Evolutionary conservation across 257 asterid species (phyloP).

Genomic region (Echites panduratus): DNA sequence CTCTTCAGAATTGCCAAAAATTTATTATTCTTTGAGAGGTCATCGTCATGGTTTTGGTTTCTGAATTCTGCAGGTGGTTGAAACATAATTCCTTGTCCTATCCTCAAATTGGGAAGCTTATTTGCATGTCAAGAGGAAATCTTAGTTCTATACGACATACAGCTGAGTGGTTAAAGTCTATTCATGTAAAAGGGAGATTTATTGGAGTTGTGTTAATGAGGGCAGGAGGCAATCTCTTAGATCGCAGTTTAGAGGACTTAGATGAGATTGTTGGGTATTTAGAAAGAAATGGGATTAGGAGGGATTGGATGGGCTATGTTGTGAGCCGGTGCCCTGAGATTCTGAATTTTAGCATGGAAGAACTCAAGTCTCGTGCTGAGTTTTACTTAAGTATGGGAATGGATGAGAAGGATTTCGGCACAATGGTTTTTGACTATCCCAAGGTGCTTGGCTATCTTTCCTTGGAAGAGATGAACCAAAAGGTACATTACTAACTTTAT

Average conservation of each 20-base stretch:
- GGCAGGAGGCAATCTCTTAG: slow-evolving; percentile 46
- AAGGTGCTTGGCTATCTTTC: slow-evolving; percentile 79
- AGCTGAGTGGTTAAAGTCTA: slow-evolving; percentile 73
- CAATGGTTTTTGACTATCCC: slow-evolving; percentile 91
- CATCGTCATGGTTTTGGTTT: slow-evolving; percentile 1
- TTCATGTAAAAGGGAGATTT: slow-evolving; percentile 73
- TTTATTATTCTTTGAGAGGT: not conserved
- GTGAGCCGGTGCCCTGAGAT: slow-evolving; percentile 80
- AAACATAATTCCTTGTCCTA: slow-evolving; percentile 77
- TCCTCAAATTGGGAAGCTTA: slow-evolving; percentile 83
- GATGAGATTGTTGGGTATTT: slow-evolving; percentile 51
- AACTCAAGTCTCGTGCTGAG: slow-evolving; percentile 47
- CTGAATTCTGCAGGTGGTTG: slow-evolving; percentile 65
- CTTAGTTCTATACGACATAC: slow-evolving; percentile 45
- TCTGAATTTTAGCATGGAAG: slow-evolving; percentile 66
- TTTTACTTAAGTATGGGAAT: slow-evolving; percentile 78
- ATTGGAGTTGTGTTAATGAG: slow-evolving; percentile 68
- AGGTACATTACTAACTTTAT: slow-evolving; percentile 39
- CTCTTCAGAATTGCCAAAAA: not conserved
- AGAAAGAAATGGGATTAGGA: slow-evolving; percentile 70
- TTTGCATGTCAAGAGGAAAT: slow-evolving; percentile 63
- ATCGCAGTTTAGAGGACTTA: slow-evolving; percentile 52
- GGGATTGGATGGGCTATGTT: slow-evolving; percentile 87
- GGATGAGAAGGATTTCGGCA: slow-evolving; percentile 75
- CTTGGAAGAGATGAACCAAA: slow-evolving; percentile 85